These are phyloP conservation scores for Jamesozyma jinghongensis DNA, from an alignment of 805 yeast genomes.

Conservation along the genomic window DNA sequence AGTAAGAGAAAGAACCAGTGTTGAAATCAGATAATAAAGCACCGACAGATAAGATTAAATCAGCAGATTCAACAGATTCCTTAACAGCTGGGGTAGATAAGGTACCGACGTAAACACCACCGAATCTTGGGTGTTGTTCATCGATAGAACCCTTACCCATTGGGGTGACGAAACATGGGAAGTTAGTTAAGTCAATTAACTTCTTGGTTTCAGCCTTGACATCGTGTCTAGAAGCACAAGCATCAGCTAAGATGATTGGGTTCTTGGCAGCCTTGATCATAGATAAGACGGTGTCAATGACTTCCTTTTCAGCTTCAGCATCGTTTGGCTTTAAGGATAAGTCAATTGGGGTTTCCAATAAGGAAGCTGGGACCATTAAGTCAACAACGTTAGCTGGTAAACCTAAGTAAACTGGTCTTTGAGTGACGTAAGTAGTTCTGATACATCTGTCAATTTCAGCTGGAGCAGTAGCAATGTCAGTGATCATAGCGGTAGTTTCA, in stretches of 20 bases:
- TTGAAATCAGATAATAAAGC: slow-evolving; percentile 81
- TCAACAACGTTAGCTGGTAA: slow-evolving; percentile 77
- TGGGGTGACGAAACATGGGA: slow-evolving; percentile 80
- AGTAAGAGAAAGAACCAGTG: slow-evolving; percentile 79
- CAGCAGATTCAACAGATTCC: slow-evolving; percentile 63
- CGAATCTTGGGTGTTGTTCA: slow-evolving; percentile 64
- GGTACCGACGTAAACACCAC: slow-evolving; percentile 83
- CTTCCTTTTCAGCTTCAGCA: slow-evolving; percentile 53
- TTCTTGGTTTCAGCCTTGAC: slow-evolving; percentile 53
- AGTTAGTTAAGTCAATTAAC: slow-evolving; percentile 58
- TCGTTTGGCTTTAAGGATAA: slow-evolving; percentile 50
- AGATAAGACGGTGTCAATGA: slow-evolving; percentile 41
- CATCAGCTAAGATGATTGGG: slow-evolving; percentile 76
- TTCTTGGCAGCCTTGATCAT: slow-evolving; percentile 50
- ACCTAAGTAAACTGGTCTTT: slow-evolving; percentile 77
- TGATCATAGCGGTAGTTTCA: slow-evolving; percentile 54
- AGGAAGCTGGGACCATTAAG: slow-evolving; percentile 44
- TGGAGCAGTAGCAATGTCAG: slow-evolving; percentile 58
- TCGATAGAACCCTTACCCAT: slow-evolving; percentile 81
- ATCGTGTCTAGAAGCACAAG: slow-evolving; percentile 75
- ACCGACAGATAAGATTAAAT: slow-evolving; percentile 70
- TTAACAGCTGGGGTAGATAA: slow-evolving; percentile 64
- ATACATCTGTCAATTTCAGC: slow-evolving; percentile 65
- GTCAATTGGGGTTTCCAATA: slow-evolving; percentile 58
- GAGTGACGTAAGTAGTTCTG: slow-evolving; percentile 57